Evolutionary conservation across 176 grass and related monocot species (phyloP), one percentile per base, ranked within the genome.

Genomic region (Pontederia paniculata): DNA sequence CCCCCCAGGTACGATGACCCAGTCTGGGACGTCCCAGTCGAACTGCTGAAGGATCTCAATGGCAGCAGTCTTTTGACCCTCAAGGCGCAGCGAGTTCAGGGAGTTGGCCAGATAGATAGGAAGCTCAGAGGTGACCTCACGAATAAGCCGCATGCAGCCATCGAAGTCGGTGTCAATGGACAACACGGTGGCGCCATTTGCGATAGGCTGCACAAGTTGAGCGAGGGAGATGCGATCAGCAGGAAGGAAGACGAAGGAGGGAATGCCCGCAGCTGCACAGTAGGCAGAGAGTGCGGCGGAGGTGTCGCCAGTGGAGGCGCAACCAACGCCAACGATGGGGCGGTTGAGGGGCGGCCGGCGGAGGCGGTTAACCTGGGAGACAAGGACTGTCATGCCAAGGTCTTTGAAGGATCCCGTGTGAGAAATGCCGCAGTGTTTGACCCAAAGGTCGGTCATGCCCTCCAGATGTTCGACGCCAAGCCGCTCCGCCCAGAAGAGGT

Each of bases 371-470:
- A 96, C 90, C 82, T 96, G 90, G 74, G 82, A 86, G 49, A 96
- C 90, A 42, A 96, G 85, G 57, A 89, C 90, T 8, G 90, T 96
- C 90, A 96, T 96, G 70, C 90, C 90, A 48, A 98, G 93, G 61
- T 98, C 94, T 80, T 98, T 98, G 76, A 98, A 98, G 15, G 86
- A 91, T 0, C 94, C 87, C 0, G 94, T 98, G 73, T 98, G 94
- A n/a, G 94, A 98, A 57, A 98, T 98, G 56, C 87, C 94, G 62
- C 87, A 98, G 79, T 98, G 94, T 74, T 98, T 98, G 44, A 98
- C 94, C 94, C 87, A 98, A 61, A 98, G 81, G 59, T 93, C 94
- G 42, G 72, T 82, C 94, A 98, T 98, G 16, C 94, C 87, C 8
- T 58, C 83, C 50, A 93, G 86, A 72, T 98, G 94, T 62, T 98